Evolutionary conservation across 345 rosid species (phyloP), one percentile per base, ranked within the genome.

Genomic region (Citropsis articulata): DNA sequence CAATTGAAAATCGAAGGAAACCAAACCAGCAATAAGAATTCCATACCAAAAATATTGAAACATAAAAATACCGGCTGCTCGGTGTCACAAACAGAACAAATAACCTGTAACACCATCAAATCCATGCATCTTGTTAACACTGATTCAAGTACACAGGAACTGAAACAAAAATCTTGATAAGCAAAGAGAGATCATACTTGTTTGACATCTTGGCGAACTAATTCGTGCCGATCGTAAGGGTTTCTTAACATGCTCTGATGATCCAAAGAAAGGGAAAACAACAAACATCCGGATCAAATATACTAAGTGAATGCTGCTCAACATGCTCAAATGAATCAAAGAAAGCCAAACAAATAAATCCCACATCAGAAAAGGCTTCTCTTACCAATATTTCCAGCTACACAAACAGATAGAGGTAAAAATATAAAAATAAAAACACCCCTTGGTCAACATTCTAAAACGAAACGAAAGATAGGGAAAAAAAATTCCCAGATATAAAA

Each of bases 11-110:
- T 56, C 31, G 53, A 69, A 75, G 55, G 64, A 75, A 31, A 57
- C 65, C 72, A 35, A 36, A 36, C 21, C 3, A 45, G 18, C 40
- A n/a, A 53, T 21, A 42, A 64, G 31, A 5, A 53, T 61, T 35
- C 71, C 7, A 60, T 65, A 36, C 8, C 27, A 7, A 33, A 83
- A 79, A 78, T 50, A 83, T 73, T 30, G 80, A 70, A 80, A 61
- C 60, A 75, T 66, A 73, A 33, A 79, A 82, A 71, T 87, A 95
- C 99, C 90, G 89, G 95, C 86, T 94, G 99, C 84, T 96, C 99
- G 28, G 98, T 94, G 86, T 96, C 97, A 74, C 99, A 96, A 60
- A 96, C 97, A 64, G 85, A 85, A 81, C 99, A 96, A 75, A 96
- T 88, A 66, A 94, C 97, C 99, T 96, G 90, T 48, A 76, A 79